Percentiles rank a stretch among this genome's conserved stretches.
Conservation (phyloP, 1,284 basidiomycete genomes). For the Fomitopsis palustris region DNA sequence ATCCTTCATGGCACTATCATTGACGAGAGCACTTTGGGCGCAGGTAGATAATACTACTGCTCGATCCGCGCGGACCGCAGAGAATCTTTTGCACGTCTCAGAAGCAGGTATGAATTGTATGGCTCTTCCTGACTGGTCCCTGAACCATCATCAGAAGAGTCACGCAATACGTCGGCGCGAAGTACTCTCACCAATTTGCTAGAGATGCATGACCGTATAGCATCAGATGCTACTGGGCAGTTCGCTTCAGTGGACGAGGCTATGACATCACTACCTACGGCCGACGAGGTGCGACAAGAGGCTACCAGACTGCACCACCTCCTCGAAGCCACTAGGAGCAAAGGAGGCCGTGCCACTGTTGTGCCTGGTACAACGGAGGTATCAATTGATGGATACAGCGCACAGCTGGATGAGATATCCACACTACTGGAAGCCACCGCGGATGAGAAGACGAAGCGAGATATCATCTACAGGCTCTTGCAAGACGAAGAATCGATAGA, state of each 20-base stretch:
- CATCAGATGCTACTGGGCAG: background rate
- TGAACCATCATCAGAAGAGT: background rate
- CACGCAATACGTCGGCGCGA: background rate
- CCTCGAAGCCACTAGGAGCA: background rate
- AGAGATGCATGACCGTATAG: background rate
- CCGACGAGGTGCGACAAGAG: conserved; percentile 6
- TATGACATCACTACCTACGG: background rate
- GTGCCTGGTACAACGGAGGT: background rate
- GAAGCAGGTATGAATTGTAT: background rate
- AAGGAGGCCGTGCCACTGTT: background rate
- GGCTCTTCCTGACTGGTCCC: background rate
- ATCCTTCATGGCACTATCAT: background rate
- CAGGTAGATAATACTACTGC: background rate
- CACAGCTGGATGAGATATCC: conserved; percentile 12
- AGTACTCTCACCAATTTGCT: background rate
- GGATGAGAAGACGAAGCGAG: background rate
- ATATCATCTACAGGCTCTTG: background rate
- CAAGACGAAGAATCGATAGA: background rate
- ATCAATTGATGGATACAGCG: conserved; percentile 11
- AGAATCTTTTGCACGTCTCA: background rate
- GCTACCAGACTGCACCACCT: conserved; percentile 1
- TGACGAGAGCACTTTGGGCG: background rate
- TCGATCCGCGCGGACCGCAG: background rate
- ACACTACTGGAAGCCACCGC: conserved; percentile 1
- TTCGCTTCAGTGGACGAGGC: conserved; percentile 3